These are phyloP conservation scores for Neurospora sp. DNA, from an alignment of 2,329 filamentous ascomycete genomes.

Conservation along the genomic window DNA sequence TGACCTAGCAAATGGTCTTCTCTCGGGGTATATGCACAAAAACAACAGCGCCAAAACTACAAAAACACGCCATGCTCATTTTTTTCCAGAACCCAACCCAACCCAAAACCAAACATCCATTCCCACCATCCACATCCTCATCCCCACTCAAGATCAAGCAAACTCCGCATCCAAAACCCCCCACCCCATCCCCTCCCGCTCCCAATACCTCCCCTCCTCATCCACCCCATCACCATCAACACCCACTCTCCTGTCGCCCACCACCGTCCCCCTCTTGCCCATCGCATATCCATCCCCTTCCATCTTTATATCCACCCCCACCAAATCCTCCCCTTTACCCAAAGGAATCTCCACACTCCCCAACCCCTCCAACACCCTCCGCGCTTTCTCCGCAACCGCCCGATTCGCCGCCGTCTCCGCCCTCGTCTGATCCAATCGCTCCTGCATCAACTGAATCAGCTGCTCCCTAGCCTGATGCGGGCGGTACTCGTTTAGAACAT, in stretches of 20 bases:
- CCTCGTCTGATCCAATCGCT: conserved; percentile 62
- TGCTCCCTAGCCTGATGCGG: conserved; percentile 88
- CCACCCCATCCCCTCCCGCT: conserved; percentile 16
- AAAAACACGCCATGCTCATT: background rate
- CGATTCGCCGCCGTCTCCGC: conserved; percentile 63
- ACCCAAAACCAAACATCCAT: too few species aligned
- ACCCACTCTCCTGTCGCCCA: background rate
- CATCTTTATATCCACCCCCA: background rate
- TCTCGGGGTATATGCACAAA: background rate
- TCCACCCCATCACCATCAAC: conserved; percentile 4
- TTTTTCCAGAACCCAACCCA: background rate
- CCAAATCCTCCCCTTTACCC: too few species aligned
- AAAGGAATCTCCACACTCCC: conserved; percentile 35
- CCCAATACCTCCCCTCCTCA: conserved; percentile 3
- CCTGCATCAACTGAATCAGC: conserved; percentile 79
- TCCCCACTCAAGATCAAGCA: conserved; percentile 2
- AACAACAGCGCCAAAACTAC: background rate
- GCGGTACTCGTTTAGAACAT: conserved; percentile 87
- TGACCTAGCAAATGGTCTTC: background rate
- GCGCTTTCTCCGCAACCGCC: conserved; percentile 61
- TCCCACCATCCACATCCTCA: too few species aligned
- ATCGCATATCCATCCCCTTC: background rate
- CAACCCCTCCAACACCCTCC: conserved; percentile 61
- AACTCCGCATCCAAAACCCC: conserved; percentile 11
- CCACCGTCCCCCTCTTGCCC: background rate